Percentiles rank a stretch among this genome's conserved stretches.
These are phyloP conservation scores for Venturia pyrina DNA, from an alignment of 2,329 filamentous ascomycete species.

Conservation along the genomic window DNA sequence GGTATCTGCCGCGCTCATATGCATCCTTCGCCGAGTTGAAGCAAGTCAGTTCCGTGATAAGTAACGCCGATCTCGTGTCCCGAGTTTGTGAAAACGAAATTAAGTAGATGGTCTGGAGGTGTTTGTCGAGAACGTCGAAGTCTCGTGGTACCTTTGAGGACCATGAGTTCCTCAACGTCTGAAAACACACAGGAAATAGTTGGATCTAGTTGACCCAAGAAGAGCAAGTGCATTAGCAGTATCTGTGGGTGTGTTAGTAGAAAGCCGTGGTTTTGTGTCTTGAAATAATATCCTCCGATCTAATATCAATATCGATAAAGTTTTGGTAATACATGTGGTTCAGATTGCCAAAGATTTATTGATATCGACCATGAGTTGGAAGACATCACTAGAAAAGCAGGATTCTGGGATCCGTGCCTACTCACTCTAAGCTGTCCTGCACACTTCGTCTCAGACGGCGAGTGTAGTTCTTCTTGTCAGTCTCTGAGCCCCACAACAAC, in stretches of 20 bases:
- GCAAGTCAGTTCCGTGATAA: not conserved
- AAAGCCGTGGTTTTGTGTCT: not conserved
- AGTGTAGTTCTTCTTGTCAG: slow-evolving; percentile 77
- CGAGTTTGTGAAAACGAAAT: not conserved
- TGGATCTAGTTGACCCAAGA: not conserved
- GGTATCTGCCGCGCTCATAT: slow-evolving; percentile 2
- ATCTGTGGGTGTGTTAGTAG: not conserved
- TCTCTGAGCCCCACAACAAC: slow-evolving; percentile 72
- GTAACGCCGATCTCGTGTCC: not conserved
- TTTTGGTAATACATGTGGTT: not conserved
- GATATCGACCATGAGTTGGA: not conserved
- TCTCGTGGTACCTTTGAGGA: not conserved
- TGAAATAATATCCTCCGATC: too few relatives aligned
- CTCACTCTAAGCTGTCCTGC: slow-evolving; percentile 41
- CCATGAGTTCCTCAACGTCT: not conserved
- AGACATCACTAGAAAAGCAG: not conserved
- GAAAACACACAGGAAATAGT: not conserved
- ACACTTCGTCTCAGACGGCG: slow-evolving; percentile 70
- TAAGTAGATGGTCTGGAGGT: not conserved
- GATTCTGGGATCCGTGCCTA: not conserved
- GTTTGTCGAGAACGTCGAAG: not conserved
- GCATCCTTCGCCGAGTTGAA: not conserved
- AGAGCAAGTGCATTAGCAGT: not conserved
- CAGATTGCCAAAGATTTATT: not conserved
- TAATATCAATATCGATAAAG: not conserved